Evolutionary conservation across 2,329 filamentous ascomycete genomes (phyloP).

Genomic region (Bipolaris sorokiniana): DNA sequence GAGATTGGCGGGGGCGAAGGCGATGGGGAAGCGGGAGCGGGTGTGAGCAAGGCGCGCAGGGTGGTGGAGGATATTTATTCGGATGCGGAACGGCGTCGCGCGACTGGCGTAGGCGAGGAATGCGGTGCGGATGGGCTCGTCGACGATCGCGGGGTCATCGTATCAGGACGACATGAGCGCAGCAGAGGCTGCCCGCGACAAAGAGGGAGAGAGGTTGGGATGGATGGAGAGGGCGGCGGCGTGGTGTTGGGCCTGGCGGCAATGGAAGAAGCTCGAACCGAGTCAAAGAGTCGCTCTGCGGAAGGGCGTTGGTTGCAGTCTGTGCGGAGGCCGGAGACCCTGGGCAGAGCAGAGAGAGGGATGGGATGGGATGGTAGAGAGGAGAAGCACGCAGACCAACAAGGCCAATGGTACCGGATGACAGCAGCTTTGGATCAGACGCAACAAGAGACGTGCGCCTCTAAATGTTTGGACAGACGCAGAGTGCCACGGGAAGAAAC

Average conservation of each 20-base stretch:
- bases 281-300: not conserved
- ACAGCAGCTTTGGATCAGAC: not conserved
- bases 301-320: slow-evolving; percentile 16
- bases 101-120: slow-evolving; percentile 27
- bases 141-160: slow-evolving; percentile 38
- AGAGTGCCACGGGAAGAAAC: not conserved
- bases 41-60: slow-evolving; percentile 18
- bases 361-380: too few species aligned
- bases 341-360: slow-evolving; percentile 11
- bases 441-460: too few species aligned
- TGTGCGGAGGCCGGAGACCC: slow-evolving; percentile 21
- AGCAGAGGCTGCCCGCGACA: slow-evolving; percentile 34
- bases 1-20: slow-evolving; percentile 10
- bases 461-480: too few species aligned
- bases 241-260: slow-evolving; percentile 6
- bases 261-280: slow-evolving; percentile 27
- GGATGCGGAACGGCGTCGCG: slow-evolving; percentile 37
- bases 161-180: slow-evolving; percentile 47
- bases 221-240: not conserved
- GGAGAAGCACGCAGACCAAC: too few species aligned
- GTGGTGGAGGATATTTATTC: slow-evolving; percentile 31
- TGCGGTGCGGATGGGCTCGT: slow-evolving; percentile 28
- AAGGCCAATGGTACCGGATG: not conserved
- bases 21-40: slow-evolving; percentile 7
- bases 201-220: slow-evolving; percentile 12